Evolutionary conservation across 1,139 yeast species (phyloP).

Genomic region (Scheffersomyces titani): DNA sequence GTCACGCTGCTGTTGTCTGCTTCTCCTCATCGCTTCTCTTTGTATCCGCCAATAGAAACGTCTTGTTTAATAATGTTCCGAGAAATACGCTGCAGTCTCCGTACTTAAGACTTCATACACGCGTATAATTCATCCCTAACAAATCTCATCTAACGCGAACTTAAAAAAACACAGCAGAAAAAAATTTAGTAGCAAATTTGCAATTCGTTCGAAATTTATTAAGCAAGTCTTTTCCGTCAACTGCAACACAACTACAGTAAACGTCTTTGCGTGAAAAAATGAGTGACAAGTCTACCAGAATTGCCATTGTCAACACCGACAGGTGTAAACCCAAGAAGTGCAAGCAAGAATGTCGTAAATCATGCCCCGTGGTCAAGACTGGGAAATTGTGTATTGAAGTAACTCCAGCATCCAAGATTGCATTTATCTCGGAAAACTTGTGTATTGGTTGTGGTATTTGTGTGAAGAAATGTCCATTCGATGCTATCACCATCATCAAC

Average conservation of each 20-base stretch:
- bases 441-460: constrained; percentile 99
- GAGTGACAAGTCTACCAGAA: constrained; percentile 74
- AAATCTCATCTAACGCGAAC: neutral
- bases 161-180: neutral
- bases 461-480: constrained; percentile 97
- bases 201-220: neutral
- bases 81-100: neutral
- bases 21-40: neutral
- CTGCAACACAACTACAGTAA: neutral
- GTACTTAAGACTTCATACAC: neutral
- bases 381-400: constrained; percentile 98
- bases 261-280: constrained; percentile 18
- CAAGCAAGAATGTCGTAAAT: constrained; percentile 94
- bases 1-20: neutral
- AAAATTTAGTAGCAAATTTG: neutral
- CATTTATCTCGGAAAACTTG: constrained; percentile 90
- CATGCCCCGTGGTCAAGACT: constrained; percentile 97
- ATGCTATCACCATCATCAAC: constrained; percentile 92
- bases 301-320: constrained; percentile 91
- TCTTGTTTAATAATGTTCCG: constrained; percentile 9
- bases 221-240: neutral
- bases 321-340: constrained; percentile 98
- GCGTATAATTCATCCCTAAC: neutral
- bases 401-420: constrained; percentile 84
- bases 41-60: constrained; percentile 10